A percentile compares a stretch with the other conserved stretches of the same genome.
These are phyloP conservation scores for Trichosporon coremiiforme DNA, from an alignment of 1,284 basidiomycete genomes.

Conservation along the genomic window DNA sequence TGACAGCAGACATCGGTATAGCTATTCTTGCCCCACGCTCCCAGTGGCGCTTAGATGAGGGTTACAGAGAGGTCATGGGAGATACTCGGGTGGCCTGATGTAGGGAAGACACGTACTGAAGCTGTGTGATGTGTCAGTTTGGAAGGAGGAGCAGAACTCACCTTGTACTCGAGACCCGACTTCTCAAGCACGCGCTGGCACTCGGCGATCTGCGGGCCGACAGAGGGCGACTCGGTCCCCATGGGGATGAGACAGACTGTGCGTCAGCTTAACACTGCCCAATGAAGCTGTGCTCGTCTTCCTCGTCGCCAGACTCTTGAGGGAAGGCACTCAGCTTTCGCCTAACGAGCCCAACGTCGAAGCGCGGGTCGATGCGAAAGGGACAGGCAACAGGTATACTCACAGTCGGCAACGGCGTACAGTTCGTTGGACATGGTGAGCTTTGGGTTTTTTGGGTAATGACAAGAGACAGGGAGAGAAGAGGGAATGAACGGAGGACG, in stretches of 20 bases:
- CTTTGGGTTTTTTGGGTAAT: neutral
- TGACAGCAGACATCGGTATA: no score
- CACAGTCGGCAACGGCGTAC: slow-evolving; percentile 39
- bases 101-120: slow-evolving; percentile 68
- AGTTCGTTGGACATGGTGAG: slow-evolving; percentile 21
- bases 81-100: no score
- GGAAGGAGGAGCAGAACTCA: slow-evolving; percentile 47
- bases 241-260: slow-evolving; percentile 57
- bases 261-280: neutral
- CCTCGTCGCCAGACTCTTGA: neutral
- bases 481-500: neutral
- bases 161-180: slow-evolving; percentile 77
- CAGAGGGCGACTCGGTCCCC: slow-evolving; percentile 52
- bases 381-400: no score
- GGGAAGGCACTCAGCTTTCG: no score
- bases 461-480: no score
- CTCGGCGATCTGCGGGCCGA: slow-evolving; percentile 59
- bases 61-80: no score
- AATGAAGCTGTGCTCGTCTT: neutral
- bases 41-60: no score
- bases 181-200: slow-evolving; percentile 78
- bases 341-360: no score
- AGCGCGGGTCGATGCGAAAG: no score
- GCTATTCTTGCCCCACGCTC: no score
- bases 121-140: slow-evolving; percentile 29